A percentile compares a stretch with the other conserved stretches of the same genome.
Conservation (phyloP, 2,329 filamentous ascomycete species). For the Whalleya microplaca region DNA sequence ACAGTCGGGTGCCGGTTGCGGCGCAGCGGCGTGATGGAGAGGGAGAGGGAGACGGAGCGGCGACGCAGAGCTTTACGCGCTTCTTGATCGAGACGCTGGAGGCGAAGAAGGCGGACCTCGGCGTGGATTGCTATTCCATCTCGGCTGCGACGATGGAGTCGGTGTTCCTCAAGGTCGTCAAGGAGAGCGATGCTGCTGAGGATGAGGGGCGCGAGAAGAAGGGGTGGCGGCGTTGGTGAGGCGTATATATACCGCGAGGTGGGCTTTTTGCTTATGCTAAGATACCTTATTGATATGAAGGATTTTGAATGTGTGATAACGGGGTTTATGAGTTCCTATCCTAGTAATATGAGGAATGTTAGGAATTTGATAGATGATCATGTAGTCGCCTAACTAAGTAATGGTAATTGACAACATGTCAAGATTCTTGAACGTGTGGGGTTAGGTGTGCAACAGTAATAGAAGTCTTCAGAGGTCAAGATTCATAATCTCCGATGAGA, state of each 20-base stretch:
- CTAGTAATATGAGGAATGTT: no score
- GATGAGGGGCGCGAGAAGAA: constrained; percentile 42
- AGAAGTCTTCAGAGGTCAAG: no score
- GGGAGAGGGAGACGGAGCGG: neutral
- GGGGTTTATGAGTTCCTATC: no score
- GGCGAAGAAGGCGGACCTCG: constrained; percentile 56
- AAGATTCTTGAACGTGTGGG: no score
- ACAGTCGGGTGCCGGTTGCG: constrained; percentile 23
- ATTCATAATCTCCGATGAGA: no score
- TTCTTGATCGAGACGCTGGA: constrained; percentile 54
- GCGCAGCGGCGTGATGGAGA: neutral
- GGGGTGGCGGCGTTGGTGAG: constrained; percentile 21
- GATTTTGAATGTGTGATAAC: no score
- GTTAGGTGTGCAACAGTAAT: no score
- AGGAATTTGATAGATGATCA: no score
- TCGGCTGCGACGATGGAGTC: constrained; percentile 70
- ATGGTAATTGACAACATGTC: no score
- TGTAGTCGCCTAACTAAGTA: no score
- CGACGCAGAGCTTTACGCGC: constrained; percentile 30
- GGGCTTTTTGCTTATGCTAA: no score
- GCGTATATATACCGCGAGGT: neutral
- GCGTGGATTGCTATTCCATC: constrained; percentile 68
- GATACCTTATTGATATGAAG: no score
- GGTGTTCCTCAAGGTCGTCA: constrained; percentile 70
- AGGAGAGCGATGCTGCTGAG: constrained; percentile 63